Percentiles rank a stretch among this genome's conserved stretches.
Evolutionary conservation across 2,329 filamentous ascomycete species (phyloP).

Genomic region (Chrysoporthe deuterocubensis): DNA sequence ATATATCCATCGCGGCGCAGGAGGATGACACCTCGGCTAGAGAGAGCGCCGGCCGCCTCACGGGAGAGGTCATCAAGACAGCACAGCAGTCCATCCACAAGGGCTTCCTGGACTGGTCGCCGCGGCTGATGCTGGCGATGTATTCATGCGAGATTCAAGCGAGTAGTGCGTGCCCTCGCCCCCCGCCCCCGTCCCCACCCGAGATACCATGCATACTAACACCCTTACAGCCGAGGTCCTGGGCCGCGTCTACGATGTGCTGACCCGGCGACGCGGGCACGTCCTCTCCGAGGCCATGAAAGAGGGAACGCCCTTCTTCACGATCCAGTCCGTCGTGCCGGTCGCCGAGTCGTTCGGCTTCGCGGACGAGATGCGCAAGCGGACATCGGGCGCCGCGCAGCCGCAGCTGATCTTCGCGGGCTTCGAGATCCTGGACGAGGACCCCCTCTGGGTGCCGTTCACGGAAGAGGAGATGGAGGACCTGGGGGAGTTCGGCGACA

Average conservation of each 20-base stretch:
- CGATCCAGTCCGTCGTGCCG: constrained; percentile 83
- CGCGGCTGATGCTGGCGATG: constrained; percentile 94
- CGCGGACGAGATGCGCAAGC: constrained; percentile 92
- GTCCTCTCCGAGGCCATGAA: constrained; percentile 92
- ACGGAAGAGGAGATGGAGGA: constrained; percentile 98
- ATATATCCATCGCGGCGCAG: constrained; percentile 64
- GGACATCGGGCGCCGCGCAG: constrained; percentile 85
- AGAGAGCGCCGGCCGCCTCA: constrained; percentile 77
- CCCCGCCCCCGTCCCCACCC: constrained; percentile 8
- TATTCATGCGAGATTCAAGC: constrained; percentile 98
- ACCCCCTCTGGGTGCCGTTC: constrained; percentile 96
- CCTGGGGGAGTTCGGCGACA: constrained; percentile 88
- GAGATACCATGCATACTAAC: constrained; percentile 23
- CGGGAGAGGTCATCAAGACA: constrained; percentile 90
- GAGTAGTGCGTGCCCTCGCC: constrained; percentile 63
- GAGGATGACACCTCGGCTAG: constrained; percentile 57
- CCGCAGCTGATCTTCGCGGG: constrained; percentile 93
- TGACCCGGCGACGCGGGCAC: constrained; percentile 88
- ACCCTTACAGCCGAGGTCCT: constrained; percentile 75
- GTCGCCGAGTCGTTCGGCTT: constrained; percentile 97
- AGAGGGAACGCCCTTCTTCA: constrained; percentile 95
- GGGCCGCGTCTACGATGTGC: constrained; percentile 93
- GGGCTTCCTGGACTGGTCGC: constrained; percentile 94
- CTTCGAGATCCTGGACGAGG: constrained; percentile 90
- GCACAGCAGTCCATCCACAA: constrained; percentile 81